Evolutionary conservation across 2,329 filamentous ascomycete genomes (phyloP).

Genomic region (Pseudogymnoascus sp.): DNA sequence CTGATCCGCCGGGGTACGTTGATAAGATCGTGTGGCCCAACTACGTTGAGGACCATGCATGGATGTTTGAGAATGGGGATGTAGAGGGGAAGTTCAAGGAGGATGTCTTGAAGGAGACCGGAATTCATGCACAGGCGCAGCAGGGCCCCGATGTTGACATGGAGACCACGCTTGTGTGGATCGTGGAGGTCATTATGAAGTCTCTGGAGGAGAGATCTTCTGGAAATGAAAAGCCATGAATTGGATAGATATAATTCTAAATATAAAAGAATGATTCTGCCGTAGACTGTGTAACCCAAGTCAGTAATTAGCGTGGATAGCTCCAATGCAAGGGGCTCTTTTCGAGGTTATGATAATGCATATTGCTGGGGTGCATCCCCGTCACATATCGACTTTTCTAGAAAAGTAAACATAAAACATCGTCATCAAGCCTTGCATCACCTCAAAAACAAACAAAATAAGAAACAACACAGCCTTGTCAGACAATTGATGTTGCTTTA

Average conservation of each 20-base stretch:
- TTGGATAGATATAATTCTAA: neutral
- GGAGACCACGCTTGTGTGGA: conserved; percentile 59
- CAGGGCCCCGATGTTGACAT: conserved; percentile 49
- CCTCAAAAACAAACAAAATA: neutral
- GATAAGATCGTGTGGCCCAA: conserved; percentile 95
- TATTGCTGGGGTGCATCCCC: neutral
- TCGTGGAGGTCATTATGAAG: conserved; percentile 53
- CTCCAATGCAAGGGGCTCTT: neutral
- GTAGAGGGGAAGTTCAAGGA: conserved; percentile 49
- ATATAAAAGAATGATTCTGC: neutral
- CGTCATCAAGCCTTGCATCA: neutral
- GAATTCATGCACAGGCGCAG: conserved; percentile 43
- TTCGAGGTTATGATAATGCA: neutral
- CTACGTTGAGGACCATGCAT: conserved; percentile 73
- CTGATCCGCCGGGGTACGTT: conserved; percentile 88
- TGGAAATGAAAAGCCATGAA: neutral
- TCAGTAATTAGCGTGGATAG: neutral
- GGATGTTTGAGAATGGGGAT: conserved; percentile 66
- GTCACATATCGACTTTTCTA: neutral
- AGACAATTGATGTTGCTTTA: neutral
- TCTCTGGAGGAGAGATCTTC: conserved; percentile 22
- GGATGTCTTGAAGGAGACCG: conserved; percentile 37
- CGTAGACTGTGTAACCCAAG: neutral
- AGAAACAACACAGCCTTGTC: neutral
- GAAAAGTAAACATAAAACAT: neutral